Percentiles rank a stretch among this genome's conserved stretches.
Evolutionary conservation across 2,329 filamentous ascomycete species (phyloP).

Genomic region (Phaeoacremonium minimum): DNA sequence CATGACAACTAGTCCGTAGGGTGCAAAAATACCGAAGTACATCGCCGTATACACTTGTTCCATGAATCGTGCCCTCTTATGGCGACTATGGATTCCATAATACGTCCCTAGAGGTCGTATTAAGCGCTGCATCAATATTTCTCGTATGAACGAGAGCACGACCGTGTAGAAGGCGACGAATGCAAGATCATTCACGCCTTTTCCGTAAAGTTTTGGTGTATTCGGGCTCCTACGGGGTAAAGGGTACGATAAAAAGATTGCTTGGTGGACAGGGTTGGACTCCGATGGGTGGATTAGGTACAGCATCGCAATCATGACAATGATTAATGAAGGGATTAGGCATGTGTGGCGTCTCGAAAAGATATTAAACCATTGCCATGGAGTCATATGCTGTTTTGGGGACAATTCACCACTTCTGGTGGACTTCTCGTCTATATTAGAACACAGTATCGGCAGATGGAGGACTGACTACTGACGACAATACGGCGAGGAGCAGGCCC

Average conservation of each 20-base stretch:
- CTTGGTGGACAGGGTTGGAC: conserved; percentile 59
- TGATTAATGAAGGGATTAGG: too few relatives aligned
- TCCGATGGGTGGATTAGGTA: conserved; percentile 60
- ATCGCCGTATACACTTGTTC: conserved; percentile 72
- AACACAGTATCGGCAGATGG: too few relatives aligned
- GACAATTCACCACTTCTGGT: too few relatives aligned
- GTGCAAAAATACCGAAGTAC: conserved; percentile 65
- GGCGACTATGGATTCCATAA: conserved; percentile 54
- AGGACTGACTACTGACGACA: too few relatives aligned
- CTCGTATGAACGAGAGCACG: conserved; percentile 67
- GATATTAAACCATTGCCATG: too few relatives aligned
- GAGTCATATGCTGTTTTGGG: too few relatives aligned
- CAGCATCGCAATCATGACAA: conserved; percentile 45
- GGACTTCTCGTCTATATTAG: too few relatives aligned
- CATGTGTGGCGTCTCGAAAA: too few relatives aligned
- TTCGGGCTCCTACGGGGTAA: conserved; percentile 35
- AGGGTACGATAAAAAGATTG: conserved; percentile 69
- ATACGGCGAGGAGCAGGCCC: too few relatives aligned
- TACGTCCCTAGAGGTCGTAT: conserved; percentile 58
- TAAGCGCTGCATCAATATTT: conserved; percentile 70
- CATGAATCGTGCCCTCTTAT: conserved; percentile 68
- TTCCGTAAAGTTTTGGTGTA: conserved; percentile 59
- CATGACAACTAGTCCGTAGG: conserved; percentile 69
- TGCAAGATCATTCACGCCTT: conserved; percentile 62
- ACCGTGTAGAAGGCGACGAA: conserved; percentile 71